Evolutionary conservation across 129 eudicot species (phyloP).

Genomic region (Lonicera japonica): DNA sequence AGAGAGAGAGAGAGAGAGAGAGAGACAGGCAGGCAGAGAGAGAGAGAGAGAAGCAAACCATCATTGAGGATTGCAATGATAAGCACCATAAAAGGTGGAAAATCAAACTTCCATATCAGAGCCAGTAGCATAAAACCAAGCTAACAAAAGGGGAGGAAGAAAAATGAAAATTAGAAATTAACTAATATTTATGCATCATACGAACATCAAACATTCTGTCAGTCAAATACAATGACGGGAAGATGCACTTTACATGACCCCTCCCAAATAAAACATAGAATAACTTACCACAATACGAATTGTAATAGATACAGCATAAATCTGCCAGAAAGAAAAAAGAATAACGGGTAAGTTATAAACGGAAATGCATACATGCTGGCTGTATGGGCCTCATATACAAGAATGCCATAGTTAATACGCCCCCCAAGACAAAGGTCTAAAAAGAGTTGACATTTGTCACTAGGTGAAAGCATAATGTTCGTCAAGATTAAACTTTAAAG

Average conservation of each 20-base stretch:
- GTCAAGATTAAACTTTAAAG: neutral
- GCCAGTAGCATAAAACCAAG: conserved; percentile 97
- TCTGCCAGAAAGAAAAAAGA: conserved; percentile 38
- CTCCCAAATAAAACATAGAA: neutral
- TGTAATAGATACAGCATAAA: conserved; percentile 96
- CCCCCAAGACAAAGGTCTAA: neutral
- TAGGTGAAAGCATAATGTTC: neutral
- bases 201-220: neutral
- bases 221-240: neutral
- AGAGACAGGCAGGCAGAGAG: neutral
- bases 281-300: conserved; percentile 97
- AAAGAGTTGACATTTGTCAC: neutral
- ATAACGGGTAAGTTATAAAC: neutral
- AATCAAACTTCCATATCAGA: conserved; percentile 89
- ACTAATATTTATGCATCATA: neutral
- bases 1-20: neutral
- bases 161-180: neutral
- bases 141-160: conserved; percentile 31
- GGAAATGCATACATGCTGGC: no score
- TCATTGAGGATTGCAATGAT: conserved; percentile 97
- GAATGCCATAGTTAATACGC: neutral
- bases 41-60: conserved; percentile 44
- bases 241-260: neutral
- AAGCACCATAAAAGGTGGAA: conserved; percentile 99
- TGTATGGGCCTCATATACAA: neutral